Base-by-base conservation (phyloP, 2,329 filamentous ascomycete species). In the Verticillium longisporum region DNA sequence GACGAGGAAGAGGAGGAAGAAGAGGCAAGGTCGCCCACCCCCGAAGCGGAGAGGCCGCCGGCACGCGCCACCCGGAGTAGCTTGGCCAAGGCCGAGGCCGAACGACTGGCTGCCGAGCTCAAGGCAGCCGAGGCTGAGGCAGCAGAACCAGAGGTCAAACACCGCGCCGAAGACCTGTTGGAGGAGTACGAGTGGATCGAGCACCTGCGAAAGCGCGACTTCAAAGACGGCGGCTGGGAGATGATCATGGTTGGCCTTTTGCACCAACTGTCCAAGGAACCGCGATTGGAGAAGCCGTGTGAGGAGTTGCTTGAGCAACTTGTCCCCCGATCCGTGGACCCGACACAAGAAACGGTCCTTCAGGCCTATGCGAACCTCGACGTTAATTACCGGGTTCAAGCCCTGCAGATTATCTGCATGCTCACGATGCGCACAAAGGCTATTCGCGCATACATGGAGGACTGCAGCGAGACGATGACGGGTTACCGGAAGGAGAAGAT, bases 401-500 rank as follows among this genome's bases (percentile, higher is more conserved):
- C 88, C 26, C 80, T 99, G 55, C 90, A 97, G 71, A 89, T 96
- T 38, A 85, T 97, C 61, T 92, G 91, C 72, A 88, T 94, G 79
- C 80, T 98, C 63, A 93, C 91, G 1, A 83, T 93, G 61, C 89
- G 92, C 69, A 97, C 95, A 0, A 93, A 92, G 71, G 88, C 90
- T 2, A 85, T 98, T 66, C 88, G 94, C 59, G 88, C 86, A 15
- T 96, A 96, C 71, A 89, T 99, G 80, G 92, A 97, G 67, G 89
- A 94, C 64, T 96, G 93, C 75, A 92, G 90, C 65, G 91, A 94
- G 70, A 90, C 92, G 60, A 97, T 98, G 93, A 99, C 95, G 1
- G 86, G 88, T 60, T 92, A 96, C 70, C 88, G 95, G 57, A 99
- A 99, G 74, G 90, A 96, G 72, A 97, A 97, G 78, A 97, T 97